Base-by-base conservation (phyloP, 2,329 filamentous ascomycete genomes). In the Pseudodiploospora longispora region DNA sequence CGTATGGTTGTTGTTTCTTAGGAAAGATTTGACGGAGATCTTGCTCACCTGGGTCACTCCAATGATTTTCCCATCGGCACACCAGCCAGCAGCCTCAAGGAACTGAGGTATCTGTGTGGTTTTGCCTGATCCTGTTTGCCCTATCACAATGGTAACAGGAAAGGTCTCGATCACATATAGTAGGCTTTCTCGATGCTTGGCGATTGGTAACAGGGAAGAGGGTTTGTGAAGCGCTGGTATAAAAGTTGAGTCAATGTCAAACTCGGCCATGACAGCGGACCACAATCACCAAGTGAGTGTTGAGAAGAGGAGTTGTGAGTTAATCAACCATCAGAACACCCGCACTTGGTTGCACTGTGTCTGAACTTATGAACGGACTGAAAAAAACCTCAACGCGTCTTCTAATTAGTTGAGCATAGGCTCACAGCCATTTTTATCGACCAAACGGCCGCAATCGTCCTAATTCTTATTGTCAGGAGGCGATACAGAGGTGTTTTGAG, bases 51-150 rank as follows among this genome's bases (percentile, higher is more conserved):
- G 91, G 10, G 93, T 97, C 36, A 97, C 76, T 19, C 82, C 91
- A 53, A 98, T 85, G 38, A 85, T 64, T 59, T 90, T 94, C 19
- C 86, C 88, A 59, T 89, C 78, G 29, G 75, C 73, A 59, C 87
- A 91, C 90, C 91, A 97, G 64, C 91, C 91, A 57, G 85, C 87
- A 55, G 86, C 75, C 46, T 95, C 83, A 9, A 97, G 75, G 56
- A 85, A 97, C 55, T 96, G 91, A 1, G 93, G 93, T 36, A 97
- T 83, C 60, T 97, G 93, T 0, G 93, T 97, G 1, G 90, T 95
- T 66, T 97, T 97, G 36, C 91, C 90, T 27, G 87, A 95, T 4
- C 93, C 93, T 1, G 93, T 97, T 60, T 96, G 89, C 6, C 91
- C 93, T 43, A 97, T 82, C 9, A 97, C 80, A 41, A 97, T 87